Base-by-base conservation (phyloP, 1,284 basidiomycete species). In the Puccinia triticina region DNA sequence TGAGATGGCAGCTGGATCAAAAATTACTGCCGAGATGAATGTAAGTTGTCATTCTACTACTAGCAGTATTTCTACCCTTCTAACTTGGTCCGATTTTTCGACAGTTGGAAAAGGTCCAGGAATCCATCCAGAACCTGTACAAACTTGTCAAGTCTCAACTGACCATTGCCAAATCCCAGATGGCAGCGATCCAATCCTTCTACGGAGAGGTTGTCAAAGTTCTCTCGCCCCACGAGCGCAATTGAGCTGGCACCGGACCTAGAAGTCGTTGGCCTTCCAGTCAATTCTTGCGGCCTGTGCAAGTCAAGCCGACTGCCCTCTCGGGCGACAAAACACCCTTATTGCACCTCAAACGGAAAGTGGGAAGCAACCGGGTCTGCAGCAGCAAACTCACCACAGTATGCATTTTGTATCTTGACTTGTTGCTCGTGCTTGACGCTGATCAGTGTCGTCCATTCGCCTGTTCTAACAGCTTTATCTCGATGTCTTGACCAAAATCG, bases 401-500 rank as follows among this genome's bases (percentile, higher is more conserved):
- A n/a, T n/a, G n/a, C n/a, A n/a, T n/a, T n/a, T n/a, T n/a, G n/a
- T n/a, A n/a, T n/a, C n/a, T n/a, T n/a, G n/a, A n/a, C n/a, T n/a
- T n/a, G n/a, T n/a, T n/a, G n/a, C n/a, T n/a, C n/a, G n/a, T n/a
- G n/a, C n/a, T n/a, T n/a, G n/a, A n/a, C n/a, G n/a, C n/a, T n/a
- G n/a, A n/a, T n/a, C n/a, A n/a, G n/a, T n/a, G n/a, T n/a, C n/a
- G n/a, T n/a, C n/a, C n/a, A n/a, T n/a, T n/a, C n/a, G n/a, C n/a
- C n/a, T n/a, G n/a, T n/a, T n/a, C n/a, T n/a, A n/a, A n/a, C n/a
- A n/a, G n/a, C n/a, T n/a, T n/a, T n/a, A n/a, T n/a, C n/a, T n/a
- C n/a, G n/a, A n/a, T n/a, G n/a, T 99, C 84, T 90, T 99, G 71
- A 93, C 95, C 86, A 96, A 99, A 88, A 98, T 99, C 85, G 96